Evolutionary conservation across 2,329 filamentous ascomycete genomes (phyloP).

Genomic region (Ceratocystis cubensis): DNA sequence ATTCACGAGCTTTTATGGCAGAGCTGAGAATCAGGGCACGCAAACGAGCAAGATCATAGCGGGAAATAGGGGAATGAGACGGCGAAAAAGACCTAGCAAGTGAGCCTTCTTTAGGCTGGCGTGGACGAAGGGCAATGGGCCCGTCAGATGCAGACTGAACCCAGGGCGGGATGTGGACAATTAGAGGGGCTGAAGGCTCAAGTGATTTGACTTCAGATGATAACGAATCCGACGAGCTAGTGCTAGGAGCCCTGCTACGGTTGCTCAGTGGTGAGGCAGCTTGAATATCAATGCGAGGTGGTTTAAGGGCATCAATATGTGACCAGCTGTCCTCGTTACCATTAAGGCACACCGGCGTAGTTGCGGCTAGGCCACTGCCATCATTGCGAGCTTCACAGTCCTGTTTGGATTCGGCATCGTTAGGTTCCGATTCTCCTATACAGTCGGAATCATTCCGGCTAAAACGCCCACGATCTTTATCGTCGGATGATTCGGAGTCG

Average conservation of each 20-base stretch:
- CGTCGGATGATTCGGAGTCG: slow-evolving; percentile 19
- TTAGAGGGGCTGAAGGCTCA: background rate
- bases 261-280: slow-evolving; percentile 29
- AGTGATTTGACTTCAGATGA: slow-evolving; percentile 31
- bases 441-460: slow-evolving; percentile 10
- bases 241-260: slow-evolving; percentile 5
- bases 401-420: background rate
- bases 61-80: slow-evolving; percentile 36
- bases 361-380: background rate
- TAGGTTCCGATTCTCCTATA: background rate
- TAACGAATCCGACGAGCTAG: slow-evolving; percentile 24
- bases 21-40: slow-evolving; percentile 65
- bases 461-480: slow-evolving; percentile 20
- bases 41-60: slow-evolving; percentile 68
- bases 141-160: slow-evolving; percentile 20
- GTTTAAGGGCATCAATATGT: slow-evolving; percentile 38
- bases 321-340: slow-evolving; percentile 31
- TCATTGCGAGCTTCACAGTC: background rate
- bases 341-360: slow-evolving; percentile 26
- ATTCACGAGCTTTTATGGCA: slow-evolving; percentile 80
- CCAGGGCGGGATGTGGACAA: slow-evolving; percentile 9
- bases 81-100: background rate
- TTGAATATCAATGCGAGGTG: slow-evolving; percentile 37
- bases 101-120: slow-evolving; percentile 1
- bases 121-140: slow-evolving; percentile 23